Percentiles rank a stretch among this genome's conserved stretches.
phyloP scores from a whole-genome alignment of 441 rosid species.

The Isatis lusitanica region DNA sequence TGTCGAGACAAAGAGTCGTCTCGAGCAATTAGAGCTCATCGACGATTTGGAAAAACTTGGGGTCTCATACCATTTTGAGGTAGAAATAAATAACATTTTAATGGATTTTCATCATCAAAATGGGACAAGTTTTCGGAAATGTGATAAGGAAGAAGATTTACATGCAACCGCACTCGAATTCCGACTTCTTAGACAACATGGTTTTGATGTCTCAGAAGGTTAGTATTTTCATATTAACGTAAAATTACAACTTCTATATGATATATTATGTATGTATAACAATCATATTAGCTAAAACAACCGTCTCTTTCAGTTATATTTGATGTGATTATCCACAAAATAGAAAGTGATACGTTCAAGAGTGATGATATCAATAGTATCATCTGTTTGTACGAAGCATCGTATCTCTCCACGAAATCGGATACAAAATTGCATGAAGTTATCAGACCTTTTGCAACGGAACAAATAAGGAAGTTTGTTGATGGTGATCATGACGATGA shows the following conservation, averaged over 20 bases:
- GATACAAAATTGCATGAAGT: conserved; percentile 30
- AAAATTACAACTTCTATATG: neutral
- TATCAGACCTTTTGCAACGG: conserved; percentile 29
- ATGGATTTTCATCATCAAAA: neutral
- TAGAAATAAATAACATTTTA: conserved; percentile 26
- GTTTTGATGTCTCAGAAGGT: conserved; percentile 28
- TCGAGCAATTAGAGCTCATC: conserved; percentile 34
- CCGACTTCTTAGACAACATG: conserved; percentile 41
- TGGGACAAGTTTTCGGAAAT: neutral
- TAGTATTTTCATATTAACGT: neutral
- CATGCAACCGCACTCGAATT: conserved; percentile 28
- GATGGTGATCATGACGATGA: neutral
- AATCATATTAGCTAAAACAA: neutral
- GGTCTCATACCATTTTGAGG: conserved; percentile 37
- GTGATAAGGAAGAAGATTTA: conserved; percentile 11
- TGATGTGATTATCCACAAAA: conserved; percentile 6
- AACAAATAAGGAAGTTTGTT: conserved; percentile 19
- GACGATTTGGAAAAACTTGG: conserved; percentile 45
- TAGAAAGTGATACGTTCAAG: neutral
- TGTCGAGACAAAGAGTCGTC: neutral
- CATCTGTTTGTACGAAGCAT: conserved; percentile 44
- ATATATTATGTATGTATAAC: neutral
- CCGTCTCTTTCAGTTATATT: conserved; percentile 27
- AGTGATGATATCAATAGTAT: neutral
- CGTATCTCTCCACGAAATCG: conserved; percentile 21